Evolutionary conservation across 2,329 filamentous ascomycete species (phyloP).

Genomic region (Alternaria viburni): DNA sequence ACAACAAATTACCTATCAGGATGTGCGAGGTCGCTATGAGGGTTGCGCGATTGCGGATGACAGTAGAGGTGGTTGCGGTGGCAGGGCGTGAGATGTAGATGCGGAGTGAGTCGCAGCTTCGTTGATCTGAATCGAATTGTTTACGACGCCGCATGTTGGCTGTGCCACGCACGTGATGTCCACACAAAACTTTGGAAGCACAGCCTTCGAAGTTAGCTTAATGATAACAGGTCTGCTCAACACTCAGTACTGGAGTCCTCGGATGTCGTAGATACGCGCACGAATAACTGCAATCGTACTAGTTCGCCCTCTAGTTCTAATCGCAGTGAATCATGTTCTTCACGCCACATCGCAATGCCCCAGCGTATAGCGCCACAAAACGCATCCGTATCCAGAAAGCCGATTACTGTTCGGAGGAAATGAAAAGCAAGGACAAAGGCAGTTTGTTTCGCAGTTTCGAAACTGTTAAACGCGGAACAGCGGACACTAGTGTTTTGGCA

Average conservation of each 20-base stretch:
- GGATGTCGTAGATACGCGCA: neutral
- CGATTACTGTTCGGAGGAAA: neutral
- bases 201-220: neutral
- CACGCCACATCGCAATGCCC: neutral
- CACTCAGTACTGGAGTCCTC: neutral
- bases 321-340: neutral
- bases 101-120: neutral
- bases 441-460: slow-evolving; percentile 18
- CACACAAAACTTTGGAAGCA: neutral
- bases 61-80: neutral
- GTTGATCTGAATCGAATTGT: neutral
- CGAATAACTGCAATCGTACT: neutral
- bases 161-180: neutral
- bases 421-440: neutral
- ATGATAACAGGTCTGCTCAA: too few relatives aligned
- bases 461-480: slow-evolving; percentile 15
- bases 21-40: neutral
- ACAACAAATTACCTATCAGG: neutral
- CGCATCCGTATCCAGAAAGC: neutral
- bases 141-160: neutral
- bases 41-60: neutral
- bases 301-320: neutral
- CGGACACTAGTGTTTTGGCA: slow-evolving; percentile 22
- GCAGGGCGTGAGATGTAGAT: neutral
- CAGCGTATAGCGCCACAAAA: neutral